Conservation (phyloP, 805 yeast species). For the Yarrowia sp. region DNA sequence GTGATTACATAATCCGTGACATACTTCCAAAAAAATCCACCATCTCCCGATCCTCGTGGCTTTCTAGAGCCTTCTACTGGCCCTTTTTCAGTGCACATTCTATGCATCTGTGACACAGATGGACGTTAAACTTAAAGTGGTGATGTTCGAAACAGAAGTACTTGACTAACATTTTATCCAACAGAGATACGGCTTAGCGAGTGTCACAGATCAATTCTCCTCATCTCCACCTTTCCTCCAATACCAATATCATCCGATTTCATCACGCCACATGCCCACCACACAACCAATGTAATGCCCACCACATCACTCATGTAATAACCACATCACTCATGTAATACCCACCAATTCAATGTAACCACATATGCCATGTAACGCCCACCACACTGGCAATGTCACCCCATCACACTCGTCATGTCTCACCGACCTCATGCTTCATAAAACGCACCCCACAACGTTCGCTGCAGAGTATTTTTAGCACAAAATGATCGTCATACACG, state of each 20-base stretch:
- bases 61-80: slow-evolving; percentile 1
- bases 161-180: too few species aligned
- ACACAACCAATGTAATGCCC: not conserved
- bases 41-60: not conserved
- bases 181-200: too few species aligned
- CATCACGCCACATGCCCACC: too few species aligned
- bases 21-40: too few species aligned
- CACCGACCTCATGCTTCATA: not conserved
- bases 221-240: too few species aligned
- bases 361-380: not conserved
- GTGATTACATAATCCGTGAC: too few species aligned
- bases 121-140: not conserved
- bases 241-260: too few species aligned
- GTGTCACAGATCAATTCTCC: too few species aligned
- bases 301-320: not conserved
- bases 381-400: not conserved
- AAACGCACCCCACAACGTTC: slow-evolving; percentile 15
- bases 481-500: too few species aligned
- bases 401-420: not conserved
- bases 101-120: slow-evolving; percentile 7
- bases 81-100: not conserved
- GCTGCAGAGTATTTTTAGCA: not conserved
- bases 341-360: not conserved
- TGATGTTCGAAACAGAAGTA: too few species aligned
- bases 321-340: not conserved